Evolutionary conservation across 495 filamentous ascomycete genomes (phyloP).

Genomic region (Lasiosphaeriaceae sp.): DNA sequence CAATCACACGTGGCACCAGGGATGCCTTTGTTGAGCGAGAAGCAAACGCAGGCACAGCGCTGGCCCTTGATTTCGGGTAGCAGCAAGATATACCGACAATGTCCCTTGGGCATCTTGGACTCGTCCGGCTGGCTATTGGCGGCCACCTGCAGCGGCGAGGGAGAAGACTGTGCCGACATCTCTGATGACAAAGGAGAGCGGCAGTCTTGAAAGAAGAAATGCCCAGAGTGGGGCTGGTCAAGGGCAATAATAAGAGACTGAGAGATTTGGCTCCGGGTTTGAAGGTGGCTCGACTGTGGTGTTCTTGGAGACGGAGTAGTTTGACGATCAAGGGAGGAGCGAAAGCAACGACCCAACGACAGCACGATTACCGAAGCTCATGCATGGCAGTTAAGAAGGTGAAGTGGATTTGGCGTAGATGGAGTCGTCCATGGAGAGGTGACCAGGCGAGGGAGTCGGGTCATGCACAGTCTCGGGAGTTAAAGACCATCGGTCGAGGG

Average conservation of each 20-base stretch:
- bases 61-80: conserved; percentile 51
- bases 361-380: conserved; percentile 26
- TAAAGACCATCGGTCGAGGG: conserved; percentile 2
- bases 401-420: conserved; percentile 8
- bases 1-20: conserved; percentile 51
- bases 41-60: conserved; percentile 52
- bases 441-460: neutral
- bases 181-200: conserved; percentile 7
- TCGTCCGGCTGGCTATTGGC: conserved; percentile 31
- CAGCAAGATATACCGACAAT: conserved; percentile 53
- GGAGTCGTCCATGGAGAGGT: conserved; percentile 25
- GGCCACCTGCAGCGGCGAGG: conserved; percentile 30
- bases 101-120: conserved; percentile 44
- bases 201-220: too few species aligned
- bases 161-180: conserved; percentile 26
- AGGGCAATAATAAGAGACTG: too few species aligned
- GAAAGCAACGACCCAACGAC: conserved; percentile 16
- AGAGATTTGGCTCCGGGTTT: too few species aligned
- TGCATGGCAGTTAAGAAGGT: conserved; percentile 22
- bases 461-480: conserved; percentile 12
- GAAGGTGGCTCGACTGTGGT: neutral
- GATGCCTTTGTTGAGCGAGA: conserved; percentile 47
- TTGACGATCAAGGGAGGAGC: neutral
- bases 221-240: neutral
- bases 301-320: neutral